Conservation (phyloP, 2,329 filamentous ascomycete species). For the Didymosphaeria variabile region DNA sequence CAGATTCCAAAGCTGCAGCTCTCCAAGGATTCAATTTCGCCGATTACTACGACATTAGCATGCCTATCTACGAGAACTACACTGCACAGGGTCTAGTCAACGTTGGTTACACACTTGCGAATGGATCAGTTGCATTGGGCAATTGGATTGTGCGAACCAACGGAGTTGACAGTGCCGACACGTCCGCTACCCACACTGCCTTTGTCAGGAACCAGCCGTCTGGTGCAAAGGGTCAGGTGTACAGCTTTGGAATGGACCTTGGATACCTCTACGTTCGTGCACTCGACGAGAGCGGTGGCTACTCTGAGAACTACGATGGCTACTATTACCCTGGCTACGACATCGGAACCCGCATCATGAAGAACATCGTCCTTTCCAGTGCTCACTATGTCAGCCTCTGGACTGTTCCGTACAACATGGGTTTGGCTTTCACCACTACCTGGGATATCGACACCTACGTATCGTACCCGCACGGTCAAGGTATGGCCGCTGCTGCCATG, state of each 20-base stretch:
- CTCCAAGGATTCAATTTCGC: slow-evolving; percentile 13
- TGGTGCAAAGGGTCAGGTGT: slow-evolving; percentile 13
- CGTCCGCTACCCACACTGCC: slow-evolving; percentile 10
- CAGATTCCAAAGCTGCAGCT: not conserved
- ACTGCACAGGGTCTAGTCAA: slow-evolving; percentile 9
- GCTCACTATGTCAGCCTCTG: slow-evolving; percentile 16
- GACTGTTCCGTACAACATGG: slow-evolving; percentile 18
- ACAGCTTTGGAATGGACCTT: slow-evolving; percentile 17
- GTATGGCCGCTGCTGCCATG: slow-evolving; percentile 18
- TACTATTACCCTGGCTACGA: slow-evolving; percentile 19
- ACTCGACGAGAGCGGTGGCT: slow-evolving; percentile 11
- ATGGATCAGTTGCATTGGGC: slow-evolving; percentile 5
- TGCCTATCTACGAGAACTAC: slow-evolving; percentile 16
- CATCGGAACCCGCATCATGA: slow-evolving; percentile 16
- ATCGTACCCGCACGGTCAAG: slow-evolving; percentile 18
- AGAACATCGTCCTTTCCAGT: slow-evolving; percentile 16
- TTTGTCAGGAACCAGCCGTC: slow-evolving; percentile 15
- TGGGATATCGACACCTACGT: slow-evolving; percentile 20
- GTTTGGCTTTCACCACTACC: slow-evolving; percentile 17
- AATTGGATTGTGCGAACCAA: slow-evolving; percentile 13
- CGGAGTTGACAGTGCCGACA: slow-evolving; percentile 12
- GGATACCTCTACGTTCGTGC: slow-evolving; percentile 13
- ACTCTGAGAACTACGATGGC: slow-evolving; percentile 15
- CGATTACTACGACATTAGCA: slow-evolving; percentile 14
- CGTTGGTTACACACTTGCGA: slow-evolving; percentile 12